Percentiles rank a stretch among this genome's conserved stretches.
Conservation (phyloP, 2,329 filamentous ascomycete species). For the Metarhizium anisopliae region DNA sequence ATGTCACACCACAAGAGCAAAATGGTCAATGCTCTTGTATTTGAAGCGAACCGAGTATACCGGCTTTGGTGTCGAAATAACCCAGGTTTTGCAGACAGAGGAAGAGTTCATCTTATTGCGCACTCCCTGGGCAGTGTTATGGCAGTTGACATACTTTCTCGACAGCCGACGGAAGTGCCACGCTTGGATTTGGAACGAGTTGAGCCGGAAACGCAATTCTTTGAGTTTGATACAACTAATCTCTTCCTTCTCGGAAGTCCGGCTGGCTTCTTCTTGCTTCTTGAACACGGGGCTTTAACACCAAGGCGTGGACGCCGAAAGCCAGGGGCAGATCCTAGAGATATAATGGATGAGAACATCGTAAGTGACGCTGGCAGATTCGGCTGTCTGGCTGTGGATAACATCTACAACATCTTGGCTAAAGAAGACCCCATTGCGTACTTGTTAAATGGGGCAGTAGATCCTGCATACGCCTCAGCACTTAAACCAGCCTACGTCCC, state of each 20-base stretch:
- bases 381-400: constrained; percentile 88
- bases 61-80: constrained; percentile 92
- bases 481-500: constrained; percentile 75
- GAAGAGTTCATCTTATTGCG: constrained; percentile 83
- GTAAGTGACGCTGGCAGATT: constrained; percentile 74
- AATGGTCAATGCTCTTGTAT: constrained; percentile 83
- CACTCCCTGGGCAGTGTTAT: constrained; percentile 94
- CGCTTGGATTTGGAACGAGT: constrained; percentile 31
- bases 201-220: constrained; percentile 46
- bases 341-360: constrained; percentile 47
- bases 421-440: constrained; percentile 75
- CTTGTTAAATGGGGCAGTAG: constrained; percentile 82
- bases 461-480: constrained; percentile 66
- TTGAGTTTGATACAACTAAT: constrained; percentile 88
- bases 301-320: constrained; percentile 72
- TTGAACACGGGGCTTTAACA: constrained; percentile 63
- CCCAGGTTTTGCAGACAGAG: constrained; percentile 68
- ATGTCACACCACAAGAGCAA: constrained; percentile 92
- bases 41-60: constrained; percentile 93
- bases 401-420: constrained; percentile 86
- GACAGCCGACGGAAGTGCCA: constrained; percentile 69
- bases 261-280: constrained; percentile 81
- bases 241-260: constrained; percentile 87
- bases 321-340: constrained; percentile 59
- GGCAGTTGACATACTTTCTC: constrained; percentile 83